Base-by-base conservation (phyloP, 192 early-diverging fungal species). In the Gigaspora rosea region DNA sequence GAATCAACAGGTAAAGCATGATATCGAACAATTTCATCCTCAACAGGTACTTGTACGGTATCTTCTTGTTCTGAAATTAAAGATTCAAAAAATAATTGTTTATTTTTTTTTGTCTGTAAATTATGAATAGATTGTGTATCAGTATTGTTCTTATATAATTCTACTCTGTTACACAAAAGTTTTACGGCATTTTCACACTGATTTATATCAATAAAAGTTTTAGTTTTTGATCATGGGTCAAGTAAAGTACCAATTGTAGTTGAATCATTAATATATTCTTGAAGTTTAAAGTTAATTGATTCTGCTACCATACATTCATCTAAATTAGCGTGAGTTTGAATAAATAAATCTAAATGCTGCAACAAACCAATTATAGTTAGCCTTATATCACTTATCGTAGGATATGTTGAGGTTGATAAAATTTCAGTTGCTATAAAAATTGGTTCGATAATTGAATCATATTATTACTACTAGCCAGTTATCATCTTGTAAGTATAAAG, bases 21-120 rank as follows among this genome's bases (percentile, higher is more conserved):
- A 49, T 68, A 68, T 68, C 66, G 32, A 68, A 33, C 35, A 46
- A 68, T 41, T 68, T 68, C 66, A 68, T 68, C 47, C 20, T 68
- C 4, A 3, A 22, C 12, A 18, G 66, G 66, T 68, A 68, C 27
- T 27, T 27, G 27, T 27, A 27, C 27, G 1, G 27, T 27, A 27
- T 1, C 12, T 68, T 1, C 12, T 68, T 68, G 15, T 41, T 68
- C 66, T 12, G 9, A 11, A 47, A 68, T 11, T 35, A 68, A 22
- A 48, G 41, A 68, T 68, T 68, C 41, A 49, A 68, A 68, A 68
- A 68, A 68, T 47, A 1, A 48, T 47, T 3, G 18, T 47, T 68
- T 68, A 49, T 68, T 68, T 68, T 11, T 33, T 33, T 36, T n/a
- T 22, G 22, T n/a, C 12, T n/a, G 16, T n/a, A 49, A 68, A 48